Base-by-base conservation (phyloP, 108 stramenopile genomes). In the Cyclostephanos invisitatus region DNA sequence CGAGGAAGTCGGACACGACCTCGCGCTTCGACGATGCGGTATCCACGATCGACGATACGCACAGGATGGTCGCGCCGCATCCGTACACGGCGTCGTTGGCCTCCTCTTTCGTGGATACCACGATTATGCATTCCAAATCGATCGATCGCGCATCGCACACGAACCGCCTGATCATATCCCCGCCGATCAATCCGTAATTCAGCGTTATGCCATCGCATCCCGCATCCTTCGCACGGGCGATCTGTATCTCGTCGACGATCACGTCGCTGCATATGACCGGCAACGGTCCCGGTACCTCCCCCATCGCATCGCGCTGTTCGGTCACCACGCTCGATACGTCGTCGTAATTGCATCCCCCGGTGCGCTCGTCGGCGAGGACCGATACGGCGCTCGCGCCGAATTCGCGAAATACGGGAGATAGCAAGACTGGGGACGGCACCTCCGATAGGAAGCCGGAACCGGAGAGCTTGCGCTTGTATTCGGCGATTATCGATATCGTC, bases 401-500 rank as follows among this genome's bases (percentile, higher is more conserved):
- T 78, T 92, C 90, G 15, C 94, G 88, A 86, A 95, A 95, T 14
- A 76, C 68, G 14, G 80, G 80, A 2, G 82, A 80, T 22, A 82
- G 51, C 28, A 83, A 48, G 3, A 27, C 54, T n/a, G 82, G 81
- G 72, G 48, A 65, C 48, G 65, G 66, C 21, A 59, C 72, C 6
- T 68, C 71, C 53, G 50, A 51, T 32, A 75, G 66, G 74, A 72
- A 81, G 15, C 72, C 86, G 36, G 48, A 49, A 2, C 46, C 75
- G 37, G 66, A 70, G 38, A 83, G 5, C 28, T 86, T 92, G 56
- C 91, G 85, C 72, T 91, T 92, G 85, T 89, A 95, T 83, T 95
- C 94, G 28, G 91, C 94, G 69, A 95, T 91, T 17, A 95, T 83
- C 27, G 91, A 84, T 71, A 95, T 82, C 64, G 94, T 95, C 21